Evolutionary conservation across 2,329 filamentous ascomycete species (phyloP).

Genomic region (Stenocarpella maydis): DNA sequence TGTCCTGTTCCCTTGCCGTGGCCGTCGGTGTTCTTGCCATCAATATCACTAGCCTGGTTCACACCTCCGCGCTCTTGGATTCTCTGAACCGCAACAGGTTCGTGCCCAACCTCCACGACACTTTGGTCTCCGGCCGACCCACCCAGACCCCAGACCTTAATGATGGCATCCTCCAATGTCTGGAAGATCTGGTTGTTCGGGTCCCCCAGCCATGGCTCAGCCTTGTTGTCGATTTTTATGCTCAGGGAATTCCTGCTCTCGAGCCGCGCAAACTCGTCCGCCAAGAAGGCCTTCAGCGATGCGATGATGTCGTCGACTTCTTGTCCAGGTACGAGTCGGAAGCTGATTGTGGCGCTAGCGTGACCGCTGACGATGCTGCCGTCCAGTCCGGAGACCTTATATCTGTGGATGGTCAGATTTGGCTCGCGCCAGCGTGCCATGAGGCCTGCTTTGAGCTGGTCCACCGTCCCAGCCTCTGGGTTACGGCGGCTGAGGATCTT

Average conservation of each 20-base stretch:
- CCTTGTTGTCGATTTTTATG: slow-evolving; percentile 88
- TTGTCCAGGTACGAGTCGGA: slow-evolving; percentile 93
- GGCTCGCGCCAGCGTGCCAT: slow-evolving; percentile 97
- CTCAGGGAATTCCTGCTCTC: slow-evolving; percentile 82
- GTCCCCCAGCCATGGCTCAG: slow-evolving; percentile 95
- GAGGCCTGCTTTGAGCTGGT: slow-evolving; percentile 80
- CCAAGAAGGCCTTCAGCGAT: slow-evolving; percentile 72
- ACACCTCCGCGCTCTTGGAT: background rate
- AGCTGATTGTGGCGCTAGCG: slow-evolving; percentile 86
- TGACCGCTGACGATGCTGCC: slow-evolving; percentile 91
- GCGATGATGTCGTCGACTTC: slow-evolving; percentile 80
- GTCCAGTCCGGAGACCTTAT: slow-evolving; percentile 91
- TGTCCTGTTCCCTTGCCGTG: background rate
- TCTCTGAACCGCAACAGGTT: background rate
- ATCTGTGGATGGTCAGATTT: slow-evolving; percentile 90
- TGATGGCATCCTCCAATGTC: slow-evolving; percentile 84
- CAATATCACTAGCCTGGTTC: background rate
- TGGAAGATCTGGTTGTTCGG: slow-evolving; percentile 90
- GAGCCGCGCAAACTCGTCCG: slow-evolving; percentile 75
- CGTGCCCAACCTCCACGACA: slow-evolving; percentile 20
- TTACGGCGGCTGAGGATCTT: slow-evolving; percentile 77
- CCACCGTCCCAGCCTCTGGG: slow-evolving; percentile 65
- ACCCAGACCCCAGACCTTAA: slow-evolving; percentile 79
- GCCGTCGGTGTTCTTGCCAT: background rate
- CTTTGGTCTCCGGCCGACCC: slow-evolving; percentile 36